Evolutionary conservation across 2,329 filamentous ascomycete species (phyloP).

Genomic region (Pseudogymnoascus sp.): DNA sequence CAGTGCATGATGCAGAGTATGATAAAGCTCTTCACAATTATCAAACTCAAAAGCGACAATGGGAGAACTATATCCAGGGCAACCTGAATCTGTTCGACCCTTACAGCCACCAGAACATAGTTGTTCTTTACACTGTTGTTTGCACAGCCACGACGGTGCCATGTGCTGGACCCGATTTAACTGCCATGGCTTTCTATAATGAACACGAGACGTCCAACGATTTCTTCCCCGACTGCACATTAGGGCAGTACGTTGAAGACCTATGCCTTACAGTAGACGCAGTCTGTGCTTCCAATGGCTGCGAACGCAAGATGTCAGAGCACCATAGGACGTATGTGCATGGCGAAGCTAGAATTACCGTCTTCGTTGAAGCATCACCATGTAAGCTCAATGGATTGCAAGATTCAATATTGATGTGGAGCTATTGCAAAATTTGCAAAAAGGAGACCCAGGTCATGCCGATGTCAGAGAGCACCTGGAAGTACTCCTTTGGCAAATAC

Average conservation of each 20-base stretch:
- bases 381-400: constrained; percentile 57
- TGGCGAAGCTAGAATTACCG: constrained; percentile 84
- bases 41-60: constrained; percentile 86
- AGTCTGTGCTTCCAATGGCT: constrained; percentile 76
- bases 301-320: constrained; percentile 80
- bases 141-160: constrained; percentile 91
- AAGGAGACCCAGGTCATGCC: constrained; percentile 82
- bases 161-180: constrained; percentile 82
- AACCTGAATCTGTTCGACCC: constrained; percentile 89
- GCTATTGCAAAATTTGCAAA: constrained; percentile 83
- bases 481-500: constrained; percentile 97
- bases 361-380: constrained; percentile 74
- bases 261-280: constrained; percentile 69
- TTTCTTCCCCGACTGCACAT: constrained; percentile 78
- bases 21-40: constrained; percentile 93
- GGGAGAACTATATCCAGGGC: constrained; percentile 89
- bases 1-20: constrained; percentile 93
- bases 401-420: constrained; percentile 94
- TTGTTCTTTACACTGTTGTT: constrained; percentile 86
- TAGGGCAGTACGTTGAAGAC: constrained; percentile 93
- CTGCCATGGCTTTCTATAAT: constrained; percentile 88
- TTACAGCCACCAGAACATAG: constrained; percentile 92
- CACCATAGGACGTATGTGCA: constrained; percentile 97
- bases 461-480: constrained; percentile 94
- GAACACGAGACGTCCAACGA: constrained; percentile 64